phyloP scores from a whole-genome alignment of 768 basidiomycete species.

The Termitomyces sp. region DNA sequence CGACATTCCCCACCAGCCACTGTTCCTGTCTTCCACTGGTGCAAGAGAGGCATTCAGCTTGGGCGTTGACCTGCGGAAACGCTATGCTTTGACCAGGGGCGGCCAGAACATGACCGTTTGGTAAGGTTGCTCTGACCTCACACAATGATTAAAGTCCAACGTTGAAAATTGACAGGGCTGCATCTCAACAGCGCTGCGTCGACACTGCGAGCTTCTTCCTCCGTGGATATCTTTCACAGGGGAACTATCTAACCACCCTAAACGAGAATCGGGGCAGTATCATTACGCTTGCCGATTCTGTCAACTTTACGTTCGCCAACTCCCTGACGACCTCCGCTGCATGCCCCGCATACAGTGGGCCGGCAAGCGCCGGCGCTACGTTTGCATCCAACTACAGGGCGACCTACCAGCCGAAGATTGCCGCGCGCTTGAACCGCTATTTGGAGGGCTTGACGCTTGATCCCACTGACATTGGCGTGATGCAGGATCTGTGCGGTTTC shows the following conservation, averaged over 20 bases:
- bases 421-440: constrained; percentile 27
- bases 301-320: constrained; percentile 35
- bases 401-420: constrained; percentile 26
- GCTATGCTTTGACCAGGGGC: constrained; percentile 32
- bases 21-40: constrained; percentile 33
- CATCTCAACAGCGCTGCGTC: constrained; percentile 33
- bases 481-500: constrained; percentile 41
- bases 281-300: constrained; percentile 32
- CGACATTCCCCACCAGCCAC: constrained; percentile 29
- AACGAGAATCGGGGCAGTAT: constrained; percentile 27
- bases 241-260: constrained; percentile 27
- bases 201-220: constrained; percentile 35
- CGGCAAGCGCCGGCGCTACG: constrained; percentile 22
- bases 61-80: constrained; percentile 31
- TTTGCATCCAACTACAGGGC: constrained; percentile 24
- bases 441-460: constrained; percentile 28
- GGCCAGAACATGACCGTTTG: constrained; percentile 37
- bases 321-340: constrained; percentile 34
- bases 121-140: constrained; percentile 15
- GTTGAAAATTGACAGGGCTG: constrained; percentile 24
- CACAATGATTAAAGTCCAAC: too few relatives aligned
- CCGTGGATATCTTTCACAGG: constrained; percentile 35
- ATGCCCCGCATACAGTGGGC: constrained; percentile 28
- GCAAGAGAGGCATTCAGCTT: constrained; percentile 33
- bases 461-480: constrained; percentile 30